Base-by-base conservation (phyloP, 495 filamentous ascomycete genomes). In the Lichenothelia convexa region DNA sequence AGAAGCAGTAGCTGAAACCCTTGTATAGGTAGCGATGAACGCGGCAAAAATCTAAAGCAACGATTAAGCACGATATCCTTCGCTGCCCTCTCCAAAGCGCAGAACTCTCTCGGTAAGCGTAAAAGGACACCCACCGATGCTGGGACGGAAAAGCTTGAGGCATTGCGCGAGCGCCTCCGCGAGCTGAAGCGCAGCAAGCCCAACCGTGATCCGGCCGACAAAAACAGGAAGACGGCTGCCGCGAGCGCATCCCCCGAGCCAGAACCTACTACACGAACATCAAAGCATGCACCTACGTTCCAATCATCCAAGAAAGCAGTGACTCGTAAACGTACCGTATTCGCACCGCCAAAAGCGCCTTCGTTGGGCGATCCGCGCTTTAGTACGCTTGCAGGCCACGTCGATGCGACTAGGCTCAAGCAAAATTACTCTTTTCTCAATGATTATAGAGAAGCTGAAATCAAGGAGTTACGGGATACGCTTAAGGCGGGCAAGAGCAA, bases 311-410 rank as follows among this genome's bases (percentile, higher is more conserved):
- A 86, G 54, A 71, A 69, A 8, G 74, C 75, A 17, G 87, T 97
- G 17, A 73, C 78, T 4, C 74, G 89, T 30, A 74, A 64, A 48
- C 80, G 85, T 5, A 73, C 69, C 21, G 75, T 84, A 15, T 60
- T 94, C 20, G 48, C 54, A 3, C 63, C 4, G 47, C 61, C 21
- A 71, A 70, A 45, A 51, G 58, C 5, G 63, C 70, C n/a, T n/a
- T n/a, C n/a, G 30, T 50, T 63, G 1, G 73, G 86, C 7, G 89
- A 97, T 53, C 89, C 89, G n/a, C 73, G 89, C 20, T 97, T 97
- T 57, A 74, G 85, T 21, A 62, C 68, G 17, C 21, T 55, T 9
- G 62, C 65, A 1, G 61, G 68, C 17, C 48, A 52, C 9, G 31
- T 33, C 8, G 18, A 49, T 39, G 42, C 70, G 7, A 71, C 78